phyloP scores from a whole-genome alignment of 169 alveolate genomes.

The Amoebophrya sp. region DNA sequence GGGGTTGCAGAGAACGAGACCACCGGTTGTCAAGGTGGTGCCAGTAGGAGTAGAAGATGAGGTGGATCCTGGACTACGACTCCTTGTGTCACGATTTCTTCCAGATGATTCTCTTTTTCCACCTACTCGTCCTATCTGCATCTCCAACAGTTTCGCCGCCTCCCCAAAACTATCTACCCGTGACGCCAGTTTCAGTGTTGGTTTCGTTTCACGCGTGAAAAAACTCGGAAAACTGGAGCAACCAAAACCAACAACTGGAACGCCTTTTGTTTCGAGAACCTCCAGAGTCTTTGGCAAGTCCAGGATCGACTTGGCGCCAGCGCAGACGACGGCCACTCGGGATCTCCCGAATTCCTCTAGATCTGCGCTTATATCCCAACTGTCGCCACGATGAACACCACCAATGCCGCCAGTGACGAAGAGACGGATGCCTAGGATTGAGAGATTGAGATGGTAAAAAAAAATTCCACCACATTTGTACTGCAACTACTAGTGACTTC shows the following conservation, averaged over 20 bases:
- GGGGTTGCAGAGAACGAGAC: background rate
- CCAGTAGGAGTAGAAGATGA: too few relatives aligned
- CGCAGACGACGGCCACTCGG: slow-evolving; percentile 69
- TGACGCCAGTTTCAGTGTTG: background rate
- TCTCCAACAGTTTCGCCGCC: background rate
- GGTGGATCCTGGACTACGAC: too few relatives aligned
- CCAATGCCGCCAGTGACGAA: slow-evolving; percentile 81
- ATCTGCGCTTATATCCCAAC: slow-evolving; percentile 71
- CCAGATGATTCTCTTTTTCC: too few relatives aligned
- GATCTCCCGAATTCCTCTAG: slow-evolving; percentile 64
- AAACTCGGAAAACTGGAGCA: slow-evolving; percentile 70
- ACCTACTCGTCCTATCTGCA: too few relatives aligned
- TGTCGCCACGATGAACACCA: slow-evolving; percentile 76
- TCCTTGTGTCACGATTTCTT: too few relatives aligned
- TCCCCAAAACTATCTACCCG: background rate
- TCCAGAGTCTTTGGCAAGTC: slow-evolving; percentile 76
- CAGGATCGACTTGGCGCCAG: slow-evolving; percentile 75
- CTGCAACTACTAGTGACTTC: too few relatives aligned
- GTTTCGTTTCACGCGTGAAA: slow-evolving; percentile 43
- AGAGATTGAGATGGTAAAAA: background rate
- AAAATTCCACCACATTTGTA: slow-evolving; percentile 50
- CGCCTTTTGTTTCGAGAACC: slow-evolving; percentile 58
- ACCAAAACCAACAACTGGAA: slow-evolving; percentile 63
- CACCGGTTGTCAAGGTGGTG: background rate
- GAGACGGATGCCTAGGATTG: slow-evolving; percentile 50